These are phyloP conservation scores for Aspergillus cristatus DNA, from an alignment of 495 filamentous ascomycete genomes.

Conservation along the genomic window DNA sequence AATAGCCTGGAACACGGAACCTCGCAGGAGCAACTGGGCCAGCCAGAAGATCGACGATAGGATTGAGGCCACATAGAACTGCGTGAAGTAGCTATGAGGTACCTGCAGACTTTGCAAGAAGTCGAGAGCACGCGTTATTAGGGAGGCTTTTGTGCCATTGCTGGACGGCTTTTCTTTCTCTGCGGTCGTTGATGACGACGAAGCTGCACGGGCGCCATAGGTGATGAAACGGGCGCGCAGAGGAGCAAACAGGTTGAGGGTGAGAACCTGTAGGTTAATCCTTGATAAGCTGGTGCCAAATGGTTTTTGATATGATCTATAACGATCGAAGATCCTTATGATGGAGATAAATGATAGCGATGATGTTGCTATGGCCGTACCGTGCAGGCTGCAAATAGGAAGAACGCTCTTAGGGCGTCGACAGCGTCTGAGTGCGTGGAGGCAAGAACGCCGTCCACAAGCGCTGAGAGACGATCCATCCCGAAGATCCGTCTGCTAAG, in stretches of 20 bases:
- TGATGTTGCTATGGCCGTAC: constrained; percentile 19
- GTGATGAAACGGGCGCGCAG: constrained; percentile 45
- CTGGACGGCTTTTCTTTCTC: constrained; percentile 2
- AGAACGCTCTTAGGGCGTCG: constrained; percentile 33
- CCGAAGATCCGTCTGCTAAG: no score
- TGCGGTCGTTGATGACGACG: no score
- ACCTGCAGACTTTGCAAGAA: constrained; percentile 47
- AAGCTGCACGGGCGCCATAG: constrained; percentile 48
- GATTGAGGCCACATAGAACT: constrained; percentile 75
- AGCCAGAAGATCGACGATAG: constrained; percentile 69
- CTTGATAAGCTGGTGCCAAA: not conserved
- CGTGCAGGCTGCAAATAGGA: constrained; percentile 37
- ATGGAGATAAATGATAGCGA: no score
- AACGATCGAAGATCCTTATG: no score
- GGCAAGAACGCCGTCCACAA: constrained; percentile 19
- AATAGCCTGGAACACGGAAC: constrained; percentile 35
- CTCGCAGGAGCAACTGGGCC: constrained; percentile 51
- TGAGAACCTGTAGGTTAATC: no score
- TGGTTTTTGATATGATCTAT: constrained; percentile 1
- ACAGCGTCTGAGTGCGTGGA: constrained; percentile 31
- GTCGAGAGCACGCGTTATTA: constrained; percentile 35
- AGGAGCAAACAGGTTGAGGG: constrained; percentile 3
- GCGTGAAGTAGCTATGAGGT: constrained; percentile 78
- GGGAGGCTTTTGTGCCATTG: constrained; percentile 2
- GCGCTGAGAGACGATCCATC: constrained; percentile 16